Evolutionary conservation across 495 filamentous ascomycete genomes (phyloP).

Genomic region (Staphylotrichum longicolle): DNA sequence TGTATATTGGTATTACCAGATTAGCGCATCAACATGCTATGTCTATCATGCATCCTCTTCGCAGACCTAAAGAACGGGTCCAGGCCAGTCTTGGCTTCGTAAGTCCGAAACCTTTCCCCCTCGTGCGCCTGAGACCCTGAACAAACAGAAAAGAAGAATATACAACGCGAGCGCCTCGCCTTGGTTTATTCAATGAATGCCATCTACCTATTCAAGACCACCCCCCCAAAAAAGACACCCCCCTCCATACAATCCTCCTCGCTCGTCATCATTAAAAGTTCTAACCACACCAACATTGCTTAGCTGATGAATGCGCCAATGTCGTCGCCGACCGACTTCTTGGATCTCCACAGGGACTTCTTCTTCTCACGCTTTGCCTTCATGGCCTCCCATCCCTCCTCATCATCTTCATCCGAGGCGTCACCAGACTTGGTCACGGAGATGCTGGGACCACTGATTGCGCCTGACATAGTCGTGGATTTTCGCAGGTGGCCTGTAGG

Average conservation of each 20-base stretch:
- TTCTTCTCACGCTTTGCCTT: conserved; percentile 79
- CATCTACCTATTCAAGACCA: background rate
- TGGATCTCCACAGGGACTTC: conserved; percentile 68
- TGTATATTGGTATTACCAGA: conserved; percentile 35
- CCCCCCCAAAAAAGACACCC: background rate
- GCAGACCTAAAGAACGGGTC: conserved; percentile 10
- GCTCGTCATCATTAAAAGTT: background rate
- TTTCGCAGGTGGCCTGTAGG: conserved; percentile 37
- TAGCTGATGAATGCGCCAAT: conserved; percentile 45
- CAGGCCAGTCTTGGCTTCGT: background rate
- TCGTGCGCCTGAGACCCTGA: background rate
- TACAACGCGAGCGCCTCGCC: conserved; percentile 9
- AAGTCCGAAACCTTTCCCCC: background rate
- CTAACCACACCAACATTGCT: conserved; percentile 5
- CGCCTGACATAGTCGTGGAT: conserved; percentile 54
- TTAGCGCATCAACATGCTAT: conserved; percentile 37
- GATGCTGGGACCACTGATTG: conserved; percentile 31
- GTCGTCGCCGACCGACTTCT: conserved; percentile 51
- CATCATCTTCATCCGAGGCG: conserved; percentile 69
- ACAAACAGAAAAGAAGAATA: conserved; percentile 2
- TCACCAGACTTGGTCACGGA: conserved; percentile 33
- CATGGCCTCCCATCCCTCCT: conserved; percentile 82
- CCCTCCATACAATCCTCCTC: background rate
- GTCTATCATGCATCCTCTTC: conserved; percentile 38
- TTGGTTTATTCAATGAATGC: background rate